phyloP scores from a whole-genome alignment of 768 basidiomycete species.

The Rhizopogon vesiculosus region DNA sequence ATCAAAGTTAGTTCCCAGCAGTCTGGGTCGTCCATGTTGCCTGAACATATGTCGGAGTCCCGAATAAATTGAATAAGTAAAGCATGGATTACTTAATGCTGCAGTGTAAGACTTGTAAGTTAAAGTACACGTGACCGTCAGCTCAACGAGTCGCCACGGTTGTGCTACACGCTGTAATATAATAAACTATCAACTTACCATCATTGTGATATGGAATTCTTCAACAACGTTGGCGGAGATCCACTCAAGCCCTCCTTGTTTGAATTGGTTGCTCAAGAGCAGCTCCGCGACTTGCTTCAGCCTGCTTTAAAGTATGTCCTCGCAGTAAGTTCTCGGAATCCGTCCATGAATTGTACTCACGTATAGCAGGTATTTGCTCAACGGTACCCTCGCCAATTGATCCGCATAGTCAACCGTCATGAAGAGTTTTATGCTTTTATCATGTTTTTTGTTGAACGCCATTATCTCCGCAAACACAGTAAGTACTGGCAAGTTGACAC shows the following conservation, averaged over 20 bases:
- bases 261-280: slow-evolving; percentile 91
- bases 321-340: slow-evolving; percentile 50
- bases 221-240: slow-evolving; percentile 70
- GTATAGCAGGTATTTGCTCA: slow-evolving; percentile 84
- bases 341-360: background rate
- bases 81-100: too few relatives aligned
- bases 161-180: too few relatives aligned
- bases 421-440: slow-evolving; percentile 92
- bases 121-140: too few relatives aligned
- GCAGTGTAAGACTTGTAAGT: too few relatives aligned
- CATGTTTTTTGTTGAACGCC: slow-evolving; percentile 86
- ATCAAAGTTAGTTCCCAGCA: too few relatives aligned
- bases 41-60: too few relatives aligned
- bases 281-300: slow-evolving; percentile 86
- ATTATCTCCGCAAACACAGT: slow-evolving; percentile 89
- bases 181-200: background rate
- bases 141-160: too few relatives aligned
- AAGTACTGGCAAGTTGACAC: slow-evolving; percentile 18
- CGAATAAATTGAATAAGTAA: too few relatives aligned
- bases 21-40: too few relatives aligned
- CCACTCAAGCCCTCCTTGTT: slow-evolving; percentile 80
- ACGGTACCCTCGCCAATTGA: slow-evolving; percentile 86
- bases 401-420: slow-evolving; percentile 89
- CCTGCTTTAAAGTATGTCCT: slow-evolving; percentile 94
- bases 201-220: slow-evolving; percentile 65